These are phyloP conservation scores for Trichosporon ovoides DNA, from an alignment of 1,284 basidiomycete species.

Conservation along the genomic window DNA sequence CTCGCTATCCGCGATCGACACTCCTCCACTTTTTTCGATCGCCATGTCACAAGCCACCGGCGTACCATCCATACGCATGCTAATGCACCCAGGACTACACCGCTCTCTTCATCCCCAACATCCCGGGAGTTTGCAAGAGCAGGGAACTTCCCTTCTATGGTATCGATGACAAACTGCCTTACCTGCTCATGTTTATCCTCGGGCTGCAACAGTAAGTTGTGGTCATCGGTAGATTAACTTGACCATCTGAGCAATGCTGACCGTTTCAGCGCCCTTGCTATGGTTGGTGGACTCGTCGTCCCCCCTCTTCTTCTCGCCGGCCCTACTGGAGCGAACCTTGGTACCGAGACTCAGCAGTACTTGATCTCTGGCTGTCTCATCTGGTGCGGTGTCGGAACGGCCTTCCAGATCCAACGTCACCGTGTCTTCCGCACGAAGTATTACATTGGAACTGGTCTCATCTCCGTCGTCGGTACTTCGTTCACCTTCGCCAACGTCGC, in stretches of 20 bases:
- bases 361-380: conserved; percentile 35
- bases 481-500: conserved; percentile 36
- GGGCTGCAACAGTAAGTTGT: conserved; percentile 31
- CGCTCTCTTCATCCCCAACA: conserved; percentile 33
- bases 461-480: conserved; percentile 31
- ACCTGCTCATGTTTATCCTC: conserved; percentile 31
- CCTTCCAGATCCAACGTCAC: conserved; percentile 28
- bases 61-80: background rate
- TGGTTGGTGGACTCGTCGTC: conserved; percentile 34
- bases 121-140: conserved; percentile 25
- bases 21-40: background rate
- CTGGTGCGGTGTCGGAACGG: conserved; percentile 32
- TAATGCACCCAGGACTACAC: conserved; percentile 24
- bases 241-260: background rate
- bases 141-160: conserved; percentile 35
- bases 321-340: conserved; percentile 27
- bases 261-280: conserved; percentile 25
- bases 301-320: conserved; percentile 33
- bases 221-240: background rate
- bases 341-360: conserved; percentile 28
- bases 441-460: conserved; percentile 34
- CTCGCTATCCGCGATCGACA: too few species aligned
- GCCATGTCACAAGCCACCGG: background rate
- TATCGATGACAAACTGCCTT: conserved; percentile 28
- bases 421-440: conserved; percentile 25